These are phyloP conservation scores for Beauveria sp. DNA, from an alignment of 2,329 filamentous ascomycete species.

Conservation along the genomic window DNA sequence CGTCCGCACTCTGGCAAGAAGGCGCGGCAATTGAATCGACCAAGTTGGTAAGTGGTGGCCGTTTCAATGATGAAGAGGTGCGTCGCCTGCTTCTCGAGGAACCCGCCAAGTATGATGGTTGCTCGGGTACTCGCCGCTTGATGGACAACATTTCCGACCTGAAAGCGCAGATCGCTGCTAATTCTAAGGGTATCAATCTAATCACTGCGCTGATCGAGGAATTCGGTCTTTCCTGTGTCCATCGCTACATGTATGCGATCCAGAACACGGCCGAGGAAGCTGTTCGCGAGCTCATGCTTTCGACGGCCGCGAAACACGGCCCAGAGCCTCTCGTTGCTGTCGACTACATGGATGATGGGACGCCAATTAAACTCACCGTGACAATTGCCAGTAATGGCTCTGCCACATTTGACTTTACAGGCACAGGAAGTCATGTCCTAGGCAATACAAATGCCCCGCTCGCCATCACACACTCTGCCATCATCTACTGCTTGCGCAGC, in stretches of 20 bases:
- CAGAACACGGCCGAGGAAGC: slow-evolving; percentile 32
- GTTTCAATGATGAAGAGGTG: slow-evolving; percentile 72
- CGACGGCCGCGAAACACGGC: slow-evolving; percentile 13
- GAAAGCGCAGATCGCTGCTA: slow-evolving; percentile 80
- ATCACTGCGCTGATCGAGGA: slow-evolving; percentile 66
- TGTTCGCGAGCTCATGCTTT: slow-evolving; percentile 22
- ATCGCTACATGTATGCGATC: slow-evolving; percentile 45
- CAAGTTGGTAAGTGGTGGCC: slow-evolving; percentile 67
- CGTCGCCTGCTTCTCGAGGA: slow-evolving; percentile 64
- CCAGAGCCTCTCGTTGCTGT: slow-evolving; percentile 20
- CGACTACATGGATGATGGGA: slow-evolving; percentile 79
- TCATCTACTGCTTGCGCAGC: slow-evolving; percentile 78
- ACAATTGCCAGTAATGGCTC: slow-evolving; percentile 68
- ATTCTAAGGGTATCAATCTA: slow-evolving; percentile 74
- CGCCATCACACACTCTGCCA: slow-evolving; percentile 43
- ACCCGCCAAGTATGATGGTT: slow-evolving; percentile 67
- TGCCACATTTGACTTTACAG: slow-evolving; percentile 53
- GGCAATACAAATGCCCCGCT: slow-evolving; percentile 28
- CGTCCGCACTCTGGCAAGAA: slow-evolving; percentile 56
- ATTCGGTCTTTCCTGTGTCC: slow-evolving; percentile 63
- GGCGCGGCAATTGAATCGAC: slow-evolving; percentile 57
- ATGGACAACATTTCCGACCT: slow-evolving; percentile 81
- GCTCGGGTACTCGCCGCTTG: slow-evolving; percentile 69
- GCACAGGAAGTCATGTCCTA: slow-evolving; percentile 24
- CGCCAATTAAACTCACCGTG: slow-evolving; percentile 66